Base-by-base conservation (phyloP, 169 alveolate genomes). In the Cryptosporidium canis region DNA sequence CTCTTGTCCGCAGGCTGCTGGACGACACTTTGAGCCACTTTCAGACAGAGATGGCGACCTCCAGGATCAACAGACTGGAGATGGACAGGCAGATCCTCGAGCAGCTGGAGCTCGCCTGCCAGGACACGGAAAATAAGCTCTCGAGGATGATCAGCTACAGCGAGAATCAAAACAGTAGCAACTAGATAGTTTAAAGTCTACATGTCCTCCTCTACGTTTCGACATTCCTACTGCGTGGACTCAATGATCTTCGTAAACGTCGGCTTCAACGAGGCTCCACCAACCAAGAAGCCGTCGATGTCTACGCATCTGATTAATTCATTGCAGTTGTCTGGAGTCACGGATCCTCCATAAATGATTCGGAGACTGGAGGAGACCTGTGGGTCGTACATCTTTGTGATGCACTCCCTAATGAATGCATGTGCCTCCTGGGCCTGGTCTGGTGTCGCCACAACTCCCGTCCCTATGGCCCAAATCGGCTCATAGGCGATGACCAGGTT, bases 381-480 rank as follows among this genome's bases (percentile, higher is more conserved):
- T 39, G 37, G 11, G 31, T 29, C 33, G 11, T 37, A 67, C 44
- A 31, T 48, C 43, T 27, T 29, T 0, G 61, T 7, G 43, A 83
- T n/a, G 61, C 18, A 55, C 66, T 83, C 83, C 24, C 91, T 33
- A 48, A 82, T 85, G 27, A 66, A 48, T 44, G 45, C 35, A 71
- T 98, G 99, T 37, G 97, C 97, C 53, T 96, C 99, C 93, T 96
- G 97, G 18, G 99, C 99, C 92, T 97, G 97, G 48, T 94, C 98
- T 11, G 99, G 98, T 31, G 98, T 91, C 14, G 99, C 99, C 27
- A 97, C 98, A 83, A 94, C 96, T 82, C 99, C 99, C 37, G 99
- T 98, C 47, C 99, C 99, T 66, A 98, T 98, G 67, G 99, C 99
- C 99, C 99, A 98, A 21, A 98, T 98, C 18, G 99, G 99, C 90